These are phyloP conservation scores for Sistotremastrum niveocremeum DNA, from an alignment of 768 basidiomycete genomes.

Conservation along the genomic window DNA sequence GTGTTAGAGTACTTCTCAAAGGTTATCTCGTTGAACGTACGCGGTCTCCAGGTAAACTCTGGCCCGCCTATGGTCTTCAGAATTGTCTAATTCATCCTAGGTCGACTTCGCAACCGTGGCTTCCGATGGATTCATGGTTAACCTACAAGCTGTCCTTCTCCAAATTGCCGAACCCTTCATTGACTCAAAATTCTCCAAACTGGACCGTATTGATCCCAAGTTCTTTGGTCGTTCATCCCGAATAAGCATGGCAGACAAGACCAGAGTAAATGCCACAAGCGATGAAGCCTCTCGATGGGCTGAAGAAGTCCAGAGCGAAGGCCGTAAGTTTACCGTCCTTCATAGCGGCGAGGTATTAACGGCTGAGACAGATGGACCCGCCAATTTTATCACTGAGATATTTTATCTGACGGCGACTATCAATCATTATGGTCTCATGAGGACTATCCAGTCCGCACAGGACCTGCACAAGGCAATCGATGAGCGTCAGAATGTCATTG, in stretches of 20 bases:
- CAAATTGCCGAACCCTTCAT: conserved; percentile 90
- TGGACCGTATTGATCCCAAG: conserved; percentile 79
- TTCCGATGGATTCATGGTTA: conserved; percentile 87
- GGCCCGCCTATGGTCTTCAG: not conserved
- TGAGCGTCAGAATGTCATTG: conserved; percentile 64
- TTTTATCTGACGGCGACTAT: conserved; percentile 83
- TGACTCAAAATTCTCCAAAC: conserved; percentile 81
- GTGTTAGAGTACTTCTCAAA: conserved; percentile 73
- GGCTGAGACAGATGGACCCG: conserved; percentile 37
- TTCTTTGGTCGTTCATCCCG: conserved; percentile 65
- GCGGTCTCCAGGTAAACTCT: conserved; percentile 71
- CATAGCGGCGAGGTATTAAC: too few species aligned
- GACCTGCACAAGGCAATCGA: conserved; percentile 63
- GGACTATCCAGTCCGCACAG: conserved; percentile 64
- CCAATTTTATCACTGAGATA: conserved; percentile 91
- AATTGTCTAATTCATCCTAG: conserved; percentile 19
- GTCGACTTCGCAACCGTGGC: conserved; percentile 80
- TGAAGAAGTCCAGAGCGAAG: conserved; percentile 29
- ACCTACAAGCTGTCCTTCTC: conserved; percentile 69
- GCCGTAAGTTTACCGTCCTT: conserved; percentile 21
- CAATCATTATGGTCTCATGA: conserved; percentile 80
- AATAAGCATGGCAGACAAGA: conserved; percentile 76
- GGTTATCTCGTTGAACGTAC: conserved; percentile 62
- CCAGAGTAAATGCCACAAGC: conserved; percentile 83
- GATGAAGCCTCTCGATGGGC: conserved; percentile 74